These are phyloP conservation scores for Ceratocystis diversiconidia DNA, from an alignment of 2,329 filamentous ascomycete species.

Conservation along the genomic window DNA sequence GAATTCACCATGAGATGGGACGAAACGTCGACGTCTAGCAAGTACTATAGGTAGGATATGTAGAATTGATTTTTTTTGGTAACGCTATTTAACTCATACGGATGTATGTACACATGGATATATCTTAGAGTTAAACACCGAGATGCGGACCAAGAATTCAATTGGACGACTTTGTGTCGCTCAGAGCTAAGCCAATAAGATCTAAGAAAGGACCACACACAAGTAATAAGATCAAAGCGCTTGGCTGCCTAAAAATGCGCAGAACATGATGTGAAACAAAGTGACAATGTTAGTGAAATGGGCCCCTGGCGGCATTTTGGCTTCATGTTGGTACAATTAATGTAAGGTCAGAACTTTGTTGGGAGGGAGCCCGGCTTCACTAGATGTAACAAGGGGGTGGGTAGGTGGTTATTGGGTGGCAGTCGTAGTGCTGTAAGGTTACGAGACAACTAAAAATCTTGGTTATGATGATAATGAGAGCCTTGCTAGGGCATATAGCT, in stretches of 20 bases:
- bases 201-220: not conserved
- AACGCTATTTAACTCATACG: not conserved
- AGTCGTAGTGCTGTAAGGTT: not conserved
- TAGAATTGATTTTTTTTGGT: not conserved
- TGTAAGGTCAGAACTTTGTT: not conserved
- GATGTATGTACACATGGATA: not conserved
- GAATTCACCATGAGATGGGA: not conserved
- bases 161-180: not conserved
- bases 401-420: not conserved
- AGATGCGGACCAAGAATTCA: not conserved
- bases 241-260: not conserved
- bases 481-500: not conserved
- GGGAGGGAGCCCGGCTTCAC: not conserved
- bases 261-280: not conserved
- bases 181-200: not conserved
- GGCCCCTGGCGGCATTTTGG: not conserved
- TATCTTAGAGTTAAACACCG: not conserved
- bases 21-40: not conserved
- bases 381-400: not conserved
- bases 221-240: not conserved
- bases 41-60: not conserved
- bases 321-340: not conserved
- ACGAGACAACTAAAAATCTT: not conserved
- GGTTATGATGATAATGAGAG: not conserved
- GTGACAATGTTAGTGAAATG: not conserved